phyloP scores from a whole-genome alignment of 805 yeast species.

The Teunomyces gatunensis region DNA sequence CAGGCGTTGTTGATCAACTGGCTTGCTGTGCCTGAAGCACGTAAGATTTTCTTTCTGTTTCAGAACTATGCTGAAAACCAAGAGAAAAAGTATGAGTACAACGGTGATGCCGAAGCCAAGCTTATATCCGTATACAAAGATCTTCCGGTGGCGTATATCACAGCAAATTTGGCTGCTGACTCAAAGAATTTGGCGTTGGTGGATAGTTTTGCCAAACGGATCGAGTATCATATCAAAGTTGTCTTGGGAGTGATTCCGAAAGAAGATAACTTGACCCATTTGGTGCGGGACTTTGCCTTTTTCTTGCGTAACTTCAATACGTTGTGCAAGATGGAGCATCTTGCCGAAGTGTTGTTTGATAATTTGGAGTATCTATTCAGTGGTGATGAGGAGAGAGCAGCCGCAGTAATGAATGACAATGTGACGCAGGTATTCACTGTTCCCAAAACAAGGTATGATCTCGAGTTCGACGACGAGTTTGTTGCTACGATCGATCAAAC shows the following conservation, averaged over 20 bases:
- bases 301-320: slow-evolving; percentile 31
- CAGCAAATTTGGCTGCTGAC: slow-evolving; percentile 16
- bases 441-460: no score
- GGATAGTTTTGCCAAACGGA: slow-evolving; percentile 8
- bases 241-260: background rate
- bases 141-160: slow-evolving; percentile 16
- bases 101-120: background rate
- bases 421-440: no score
- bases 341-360: slow-evolving; percentile 27
- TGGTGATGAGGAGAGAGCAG: slow-evolving; percentile 8
- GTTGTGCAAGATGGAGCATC: slow-evolving; percentile 27
- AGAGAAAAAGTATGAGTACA: slow-evolving; percentile 3
- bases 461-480: slow-evolving; percentile 29
- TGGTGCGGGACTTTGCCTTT: slow-evolving; percentile 20
- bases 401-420: background rate
- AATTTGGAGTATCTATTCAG: slow-evolving; percentile 18
- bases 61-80: slow-evolving; percentile 13
- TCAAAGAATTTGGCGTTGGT: slow-evolving; percentile 11
- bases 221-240: slow-evolving; percentile 14
- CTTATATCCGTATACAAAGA: slow-evolving; percentile 11
- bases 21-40: slow-evolving; percentile 67
- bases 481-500: slow-evolving; percentile 24
- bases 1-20: slow-evolving; percentile 61
- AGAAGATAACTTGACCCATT: slow-evolving; percentile 3
- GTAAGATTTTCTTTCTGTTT: slow-evolving; percentile 48